These are phyloP conservation scores for Botrytis fabae DNA, from an alignment of 2,329 filamentous ascomycete genomes.

Conservation along the genomic window DNA sequence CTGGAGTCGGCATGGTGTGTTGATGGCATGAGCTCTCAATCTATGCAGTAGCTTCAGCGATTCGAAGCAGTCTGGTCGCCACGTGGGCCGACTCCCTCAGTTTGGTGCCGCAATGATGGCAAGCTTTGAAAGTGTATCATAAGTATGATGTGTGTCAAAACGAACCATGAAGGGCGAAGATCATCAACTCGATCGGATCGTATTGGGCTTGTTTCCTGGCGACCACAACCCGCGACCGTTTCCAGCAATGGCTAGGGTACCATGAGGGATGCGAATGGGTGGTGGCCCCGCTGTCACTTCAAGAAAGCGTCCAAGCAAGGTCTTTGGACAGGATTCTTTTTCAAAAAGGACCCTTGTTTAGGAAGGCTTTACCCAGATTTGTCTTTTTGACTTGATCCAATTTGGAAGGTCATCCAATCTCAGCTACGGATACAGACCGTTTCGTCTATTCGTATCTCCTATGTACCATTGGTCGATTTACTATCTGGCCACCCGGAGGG, in stretches of 20 bases:
- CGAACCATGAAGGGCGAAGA: conserved; percentile 22
- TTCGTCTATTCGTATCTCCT: conserved; percentile 23
- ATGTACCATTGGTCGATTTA: conserved; percentile 12
- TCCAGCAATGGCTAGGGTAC: conserved; percentile 20
- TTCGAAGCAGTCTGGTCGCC: conserved; percentile 23
- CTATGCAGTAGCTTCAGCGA: conserved; percentile 13
- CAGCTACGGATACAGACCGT: conserved; percentile 23
- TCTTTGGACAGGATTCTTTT: background rate
- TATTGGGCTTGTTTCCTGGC: conserved; percentile 14
- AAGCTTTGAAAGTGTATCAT: conserved; percentile 20
- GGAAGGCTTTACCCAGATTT: conserved; percentile 7
- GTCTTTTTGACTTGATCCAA: background rate
- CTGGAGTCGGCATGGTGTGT: conserved; percentile 36
- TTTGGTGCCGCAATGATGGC: conserved; percentile 22
- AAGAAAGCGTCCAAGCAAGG: conserved; percentile 13
- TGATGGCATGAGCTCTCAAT: conserved; percentile 21
- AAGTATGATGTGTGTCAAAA: conserved; percentile 18
- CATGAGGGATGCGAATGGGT: conserved; percentile 11
- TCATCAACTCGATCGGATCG: conserved; percentile 21
- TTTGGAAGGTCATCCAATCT: conserved; percentile 23
- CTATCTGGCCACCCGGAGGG: conserved; percentile 21
- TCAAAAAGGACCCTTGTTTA: conserved; percentile 7
- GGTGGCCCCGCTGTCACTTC: conserved; percentile 12
- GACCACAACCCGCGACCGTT: conserved; percentile 20
- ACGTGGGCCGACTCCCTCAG: conserved; percentile 26